Evolutionary conservation across 768 basidiomycete species (phyloP).

Genomic region (Hortiboletus flavorubellus): DNA sequence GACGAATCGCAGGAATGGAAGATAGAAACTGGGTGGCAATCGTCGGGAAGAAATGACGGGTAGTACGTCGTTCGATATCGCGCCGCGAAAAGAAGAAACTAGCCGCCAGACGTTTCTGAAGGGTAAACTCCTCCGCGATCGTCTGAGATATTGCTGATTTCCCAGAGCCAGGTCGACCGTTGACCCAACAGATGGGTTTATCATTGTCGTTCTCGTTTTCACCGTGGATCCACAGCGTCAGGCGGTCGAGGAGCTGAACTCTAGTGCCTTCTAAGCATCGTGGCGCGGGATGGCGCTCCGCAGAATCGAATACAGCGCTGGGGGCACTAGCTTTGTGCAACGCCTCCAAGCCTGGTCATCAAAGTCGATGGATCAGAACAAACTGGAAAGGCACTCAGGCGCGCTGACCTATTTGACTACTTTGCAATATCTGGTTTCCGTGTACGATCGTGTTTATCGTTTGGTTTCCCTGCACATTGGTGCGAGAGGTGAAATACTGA

Average conservation of each 20-base stretch:
- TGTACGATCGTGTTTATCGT: slow-evolving; percentile 14
- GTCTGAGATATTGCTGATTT: slow-evolving; percentile 27
- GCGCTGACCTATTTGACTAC: background rate
- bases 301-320: slow-evolving; percentile 14
- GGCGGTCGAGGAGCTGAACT: slow-evolving; percentile 5
- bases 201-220: background rate
- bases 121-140: slow-evolving; percentile 18
- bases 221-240: slow-evolving; percentile 7
- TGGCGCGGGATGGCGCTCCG: slow-evolving; percentile 5
- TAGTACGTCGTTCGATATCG: slow-evolving; percentile 17
- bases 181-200: slow-evolving; percentile 19
- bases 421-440: slow-evolving; percentile 14
- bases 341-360: slow-evolving; percentile 1
- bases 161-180: slow-evolving; percentile 17
- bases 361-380: background rate
- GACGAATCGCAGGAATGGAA: slow-evolving; percentile 13
- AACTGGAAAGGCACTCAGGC: background rate
- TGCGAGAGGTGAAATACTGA: slow-evolving; percentile 5
- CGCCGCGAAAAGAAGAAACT: slow-evolving; percentile 34
- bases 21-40: slow-evolving; percentile 29
- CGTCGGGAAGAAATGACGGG: slow-evolving; percentile 25
- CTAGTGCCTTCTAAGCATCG: slow-evolving; percentile 13
- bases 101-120: slow-evolving; percentile 23
- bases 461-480: slow-evolving; percentile 11
- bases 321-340: slow-evolving; percentile 10